Percentiles rank a stretch among this genome's conserved stretches.
Evolutionary conservation across 768 basidiomycete species (phyloP).

Genomic region (Tylopilus vinaceipallidus): DNA sequence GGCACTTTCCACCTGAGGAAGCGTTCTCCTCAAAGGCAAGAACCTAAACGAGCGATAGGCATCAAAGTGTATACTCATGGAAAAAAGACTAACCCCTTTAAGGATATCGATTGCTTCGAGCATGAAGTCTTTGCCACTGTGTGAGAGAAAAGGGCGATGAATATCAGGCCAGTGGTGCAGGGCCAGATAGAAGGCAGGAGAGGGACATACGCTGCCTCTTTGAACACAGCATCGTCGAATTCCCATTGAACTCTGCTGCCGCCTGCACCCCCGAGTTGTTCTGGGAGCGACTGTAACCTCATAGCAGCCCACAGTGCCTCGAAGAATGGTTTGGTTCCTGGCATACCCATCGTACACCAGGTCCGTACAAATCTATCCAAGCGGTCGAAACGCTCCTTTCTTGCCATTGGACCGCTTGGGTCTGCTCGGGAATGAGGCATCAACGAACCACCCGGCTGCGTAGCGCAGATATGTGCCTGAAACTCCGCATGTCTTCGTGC

Average conservation of each 20-base stretch:
- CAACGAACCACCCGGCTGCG: slow-evolving; percentile 76
- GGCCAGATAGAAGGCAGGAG: slow-evolving; percentile 5
- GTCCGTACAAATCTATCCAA: slow-evolving; percentile 71
- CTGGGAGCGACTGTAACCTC: slow-evolving; percentile 78
- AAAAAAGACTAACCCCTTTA: slow-evolving; percentile 68
- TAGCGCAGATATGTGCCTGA: slow-evolving; percentile 78
- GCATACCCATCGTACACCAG: slow-evolving; percentile 87
- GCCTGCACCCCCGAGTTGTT: slow-evolving; percentile 80
- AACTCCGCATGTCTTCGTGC: slow-evolving; percentile 79
- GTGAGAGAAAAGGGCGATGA: slow-evolving; percentile 21
- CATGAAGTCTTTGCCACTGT: slow-evolving; percentile 93
- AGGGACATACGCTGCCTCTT: slow-evolving; percentile 82
- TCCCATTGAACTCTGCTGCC: slow-evolving; percentile 77
- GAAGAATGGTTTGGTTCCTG: slow-evolving; percentile 83
- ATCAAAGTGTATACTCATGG: slow-evolving; percentile 8
- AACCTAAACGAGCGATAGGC: slow-evolving; percentile 35
- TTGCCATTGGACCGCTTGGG: slow-evolving; percentile 60
- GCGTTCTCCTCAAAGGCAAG: slow-evolving; percentile 74
- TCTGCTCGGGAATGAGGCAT: slow-evolving; percentile 70
- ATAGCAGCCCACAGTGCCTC: slow-evolving; percentile 70
- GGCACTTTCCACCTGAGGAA: slow-evolving; percentile 31
- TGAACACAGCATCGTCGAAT: slow-evolving; percentile 91
- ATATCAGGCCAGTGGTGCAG: slow-evolving; percentile 12
- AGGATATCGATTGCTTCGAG: slow-evolving; percentile 84
- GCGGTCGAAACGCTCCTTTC: slow-evolving; percentile 74